Evolutionary conservation across 108 stramenopile genomes (phyloP), one percentile per base, ranked within the genome.

Genomic region (Skeletonema costatum): DNA sequence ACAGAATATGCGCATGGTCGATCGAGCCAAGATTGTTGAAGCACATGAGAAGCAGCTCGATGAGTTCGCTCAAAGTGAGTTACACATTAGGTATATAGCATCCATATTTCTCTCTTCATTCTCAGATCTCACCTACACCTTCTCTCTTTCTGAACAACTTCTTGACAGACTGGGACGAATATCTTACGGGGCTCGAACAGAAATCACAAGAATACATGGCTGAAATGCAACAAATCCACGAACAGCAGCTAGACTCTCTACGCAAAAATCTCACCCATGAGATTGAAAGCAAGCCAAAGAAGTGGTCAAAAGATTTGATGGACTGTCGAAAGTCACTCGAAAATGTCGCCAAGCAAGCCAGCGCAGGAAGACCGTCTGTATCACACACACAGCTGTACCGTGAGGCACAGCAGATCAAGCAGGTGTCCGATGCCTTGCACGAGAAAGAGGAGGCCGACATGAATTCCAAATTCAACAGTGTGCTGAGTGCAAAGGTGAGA

Each of bases 391-490:
- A 74, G 32, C 29, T 64, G 4, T 74, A 74, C 46, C 51, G 53
- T 58, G 73, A 74, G 53, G 73, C 73, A 9, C 73, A 66, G 2
- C 46, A 58, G 31, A 53, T 64, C 35, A 74, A 74, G 65, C 16
- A 42, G 29, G 64, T 74, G 7, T 29, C 65, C 1, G 73, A 74
- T 41, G 65, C 48, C 5, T 36, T 74, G 33, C 64, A 74, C 29
- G 64, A 58, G 36, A 36, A 58, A 30, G 64, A 74, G 25, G 9
- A 21, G 11, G 17, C 33, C 13, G 65, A 66, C 21, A 74, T 65
- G 73, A 63, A 66, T 6, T 74, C 73, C 8, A 65, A 64, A 33
- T 60, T 62, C 12, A 60, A 39, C 13, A 41, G 60, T 29, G 42
- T 7, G 2, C 32, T 70, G n/a, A 11, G 17, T 32, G 21, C 32